Evolutionary conservation across 129 eudicot species (phyloP).

Genomic region (Centrapalus pauciflorus): DNA sequence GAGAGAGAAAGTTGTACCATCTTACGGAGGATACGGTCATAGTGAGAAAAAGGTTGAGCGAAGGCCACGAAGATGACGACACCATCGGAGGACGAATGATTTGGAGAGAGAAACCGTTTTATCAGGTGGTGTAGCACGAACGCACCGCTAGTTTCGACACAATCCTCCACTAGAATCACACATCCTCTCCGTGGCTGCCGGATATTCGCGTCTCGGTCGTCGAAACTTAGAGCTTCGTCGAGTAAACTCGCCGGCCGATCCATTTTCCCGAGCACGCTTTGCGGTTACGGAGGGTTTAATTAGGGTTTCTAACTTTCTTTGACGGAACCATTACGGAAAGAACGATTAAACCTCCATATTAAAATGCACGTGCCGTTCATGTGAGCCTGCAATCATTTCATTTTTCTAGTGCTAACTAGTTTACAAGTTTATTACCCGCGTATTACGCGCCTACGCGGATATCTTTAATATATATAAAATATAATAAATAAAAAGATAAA

Average conservation of each 20-base stretch:
- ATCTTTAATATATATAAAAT: no score
- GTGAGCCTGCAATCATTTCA: background rate
- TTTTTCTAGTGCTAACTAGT: no score
- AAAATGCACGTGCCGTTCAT: constrained; percentile 18
- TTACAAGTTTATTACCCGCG: no score
- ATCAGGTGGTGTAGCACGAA: constrained; percentile 79
- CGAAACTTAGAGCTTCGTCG: constrained; percentile 52
- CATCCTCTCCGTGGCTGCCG: constrained; percentile 23
- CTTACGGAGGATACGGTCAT: constrained; percentile 88
- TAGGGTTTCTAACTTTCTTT: constrained; percentile 29
- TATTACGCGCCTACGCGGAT: no score
- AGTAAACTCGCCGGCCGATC: constrained; percentile 43
- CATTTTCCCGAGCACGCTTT: constrained; percentile 25
- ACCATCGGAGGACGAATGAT: constrained; percentile 32
- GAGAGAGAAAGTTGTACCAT: constrained; percentile 38
- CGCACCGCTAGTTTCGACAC: constrained; percentile 83
- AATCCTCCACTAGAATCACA: constrained; percentile 63
- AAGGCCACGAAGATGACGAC: constrained; percentile 64
- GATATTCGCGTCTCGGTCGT: constrained; percentile 14
- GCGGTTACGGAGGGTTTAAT: constrained; percentile 11
- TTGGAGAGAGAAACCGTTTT: constrained; percentile 60
- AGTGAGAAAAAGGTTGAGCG: constrained; percentile 89
- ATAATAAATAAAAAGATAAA: no score
- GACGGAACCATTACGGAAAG: background rate
- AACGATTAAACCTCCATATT: background rate